Evolutionary conservation across 371 early-diverging fungal species (phyloP), one percentile per base, ranked within the genome.

Genomic region (Parasitella parasitica): DNA sequence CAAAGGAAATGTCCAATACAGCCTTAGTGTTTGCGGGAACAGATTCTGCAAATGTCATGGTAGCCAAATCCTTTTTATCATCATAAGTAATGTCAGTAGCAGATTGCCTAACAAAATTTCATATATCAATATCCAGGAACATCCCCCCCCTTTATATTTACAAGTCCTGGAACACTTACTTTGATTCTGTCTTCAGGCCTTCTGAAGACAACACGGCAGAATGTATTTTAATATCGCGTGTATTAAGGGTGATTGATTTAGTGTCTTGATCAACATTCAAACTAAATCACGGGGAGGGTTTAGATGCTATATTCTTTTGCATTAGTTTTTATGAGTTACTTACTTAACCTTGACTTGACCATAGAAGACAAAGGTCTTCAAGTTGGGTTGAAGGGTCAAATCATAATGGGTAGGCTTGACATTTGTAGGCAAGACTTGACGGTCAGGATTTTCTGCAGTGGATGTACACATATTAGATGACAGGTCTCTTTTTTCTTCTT

Each of bases 321-420:
- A 8, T 15, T 4, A 11, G 15, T 36, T 36, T 36, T 48, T 15
- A 15, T 24, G 12, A 20, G 35, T 32, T 6, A 72, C 76, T 73
- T 73, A 81, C 80, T 79, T 70, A 53, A 84, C 72, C 48, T 78
- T 79, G 54, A 91, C 91, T 35, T 70, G 75, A 48, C 93, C 93
- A 35, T 83, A 69, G 66, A 88, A 93, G 26, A 78, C 82, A 75
- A 89, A 89, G 37, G 78, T 78, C 48, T 66, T 70, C 54, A 91
- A 73, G 69, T 90, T 77, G 15, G 92, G 90, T 52, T 81, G 80
- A 37, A 93, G 69, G 5, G 80, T 77, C 50, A 93, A 75, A 60
- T 81, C 82, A 74, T 93, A 93, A 65, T 92, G 90, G 35, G 81
- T 72, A 24, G 94, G 94, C 61, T 73, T 82, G 48, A 90, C 86